These are phyloP conservation scores for Themeda triandra DNA, from an alignment of 176 grass and related monocot genomes.

Conservation along the genomic window DNA sequence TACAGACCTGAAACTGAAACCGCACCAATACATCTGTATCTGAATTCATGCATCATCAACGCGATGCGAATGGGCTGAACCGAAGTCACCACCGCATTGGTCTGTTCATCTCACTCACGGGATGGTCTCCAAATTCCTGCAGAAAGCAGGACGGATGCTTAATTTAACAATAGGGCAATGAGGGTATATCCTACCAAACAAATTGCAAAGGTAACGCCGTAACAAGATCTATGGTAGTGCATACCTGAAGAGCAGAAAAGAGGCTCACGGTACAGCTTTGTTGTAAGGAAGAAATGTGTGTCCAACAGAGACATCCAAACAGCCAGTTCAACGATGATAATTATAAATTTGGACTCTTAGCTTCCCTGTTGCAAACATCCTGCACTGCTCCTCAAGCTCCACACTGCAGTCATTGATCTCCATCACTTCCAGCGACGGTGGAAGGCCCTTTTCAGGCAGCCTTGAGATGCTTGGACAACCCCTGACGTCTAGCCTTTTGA, in stretches of 20 bases:
- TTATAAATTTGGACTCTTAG: background rate
- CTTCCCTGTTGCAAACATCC: background rate
- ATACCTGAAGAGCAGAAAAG: background rate
- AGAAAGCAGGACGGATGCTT: background rate
- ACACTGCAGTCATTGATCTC: accelerated
- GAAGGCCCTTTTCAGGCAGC: background rate
- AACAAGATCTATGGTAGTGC: background rate
- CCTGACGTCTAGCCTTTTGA: background rate
- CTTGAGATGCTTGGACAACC: background rate
- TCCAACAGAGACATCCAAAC: background rate
- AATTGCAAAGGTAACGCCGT: background rate
- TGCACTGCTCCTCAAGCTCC: background rate
- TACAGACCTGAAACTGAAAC: background rate
- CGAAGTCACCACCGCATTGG: background rate
- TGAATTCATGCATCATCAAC: background rate
- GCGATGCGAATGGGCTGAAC: background rate
- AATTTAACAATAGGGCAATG: background rate
- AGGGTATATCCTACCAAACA: background rate
- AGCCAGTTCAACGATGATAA: background rate
- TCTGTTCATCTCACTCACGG: background rate
- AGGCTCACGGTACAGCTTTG: background rate
- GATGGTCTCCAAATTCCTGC: background rate
- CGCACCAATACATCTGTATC: background rate
- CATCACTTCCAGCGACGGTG: slow-evolving; percentile 26
- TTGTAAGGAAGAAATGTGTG: background rate